phyloP scores from a whole-genome alignment of 768 basidiomycete species.

The Trametes gibbosa region DNA sequence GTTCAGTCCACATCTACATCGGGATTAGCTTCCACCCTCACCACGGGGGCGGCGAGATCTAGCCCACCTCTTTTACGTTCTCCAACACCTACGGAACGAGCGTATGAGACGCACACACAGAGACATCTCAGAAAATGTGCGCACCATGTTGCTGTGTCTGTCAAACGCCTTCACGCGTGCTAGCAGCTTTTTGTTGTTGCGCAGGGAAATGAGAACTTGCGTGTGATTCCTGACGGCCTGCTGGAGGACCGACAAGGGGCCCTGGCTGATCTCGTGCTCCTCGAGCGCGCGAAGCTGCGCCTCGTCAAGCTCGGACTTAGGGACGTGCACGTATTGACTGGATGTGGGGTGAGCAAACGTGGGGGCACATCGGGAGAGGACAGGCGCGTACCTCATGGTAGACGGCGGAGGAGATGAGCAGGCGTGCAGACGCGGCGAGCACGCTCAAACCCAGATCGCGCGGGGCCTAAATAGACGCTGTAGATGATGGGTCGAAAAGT shows the following conservation, averaged over 20 bases:
- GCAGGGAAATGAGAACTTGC: constrained; percentile 93
- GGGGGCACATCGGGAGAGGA: neutral
- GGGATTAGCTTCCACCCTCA: neutral
- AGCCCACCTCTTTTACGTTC: constrained; percentile 91
- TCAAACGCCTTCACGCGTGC: constrained; percentile 98
- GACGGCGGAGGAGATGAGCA: constrained; percentile 6
- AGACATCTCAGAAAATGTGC: constrained; percentile 22
- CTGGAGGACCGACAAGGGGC: constrained; percentile 93
- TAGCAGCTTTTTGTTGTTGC: constrained; percentile 97
- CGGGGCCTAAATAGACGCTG: constrained; percentile 12
- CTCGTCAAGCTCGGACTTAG: constrained; percentile 97
- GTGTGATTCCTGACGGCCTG: constrained; percentile 97
- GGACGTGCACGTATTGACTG: constrained; percentile 96
- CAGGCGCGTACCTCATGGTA: constrained; percentile 26
- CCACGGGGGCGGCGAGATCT: neutral
- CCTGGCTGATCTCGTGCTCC: constrained; percentile 98
- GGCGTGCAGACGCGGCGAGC: neutral
- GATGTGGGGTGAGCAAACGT: constrained; percentile 1
- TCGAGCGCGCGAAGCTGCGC: constrained; percentile 93
- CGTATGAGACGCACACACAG: constrained; percentile 4
- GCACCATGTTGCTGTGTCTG: constrained; percentile 96
- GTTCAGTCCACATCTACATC: constrained; percentile 95
- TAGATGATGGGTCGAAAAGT: constrained; percentile 27
- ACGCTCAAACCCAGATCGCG: constrained; percentile 5
- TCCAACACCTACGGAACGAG: constrained; percentile 70